These are phyloP conservation scores for Cercospora sp. DNA, from an alignment of 2,329 filamentous ascomycete species.

Conservation along the genomic window DNA sequence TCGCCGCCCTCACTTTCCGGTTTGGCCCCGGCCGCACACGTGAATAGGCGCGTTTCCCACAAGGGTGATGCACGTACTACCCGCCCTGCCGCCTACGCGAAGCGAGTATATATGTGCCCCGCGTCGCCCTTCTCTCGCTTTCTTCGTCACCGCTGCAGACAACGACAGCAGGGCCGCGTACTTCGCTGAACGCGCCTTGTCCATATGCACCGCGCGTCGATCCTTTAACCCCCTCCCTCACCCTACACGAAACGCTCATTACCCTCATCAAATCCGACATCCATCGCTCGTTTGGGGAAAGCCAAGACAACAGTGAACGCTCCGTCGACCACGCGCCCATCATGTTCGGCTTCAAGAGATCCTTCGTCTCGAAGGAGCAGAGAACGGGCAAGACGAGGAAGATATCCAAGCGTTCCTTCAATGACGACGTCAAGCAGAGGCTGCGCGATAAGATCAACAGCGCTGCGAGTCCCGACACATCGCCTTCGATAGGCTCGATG, in stretches of 20 bases:
- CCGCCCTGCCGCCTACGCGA: conserved; percentile 2
- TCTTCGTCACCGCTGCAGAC: conserved; percentile 38
- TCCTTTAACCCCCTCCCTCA: conserved; percentile 43
- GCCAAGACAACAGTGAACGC: conserved; percentile 16
- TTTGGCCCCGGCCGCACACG: not conserved
- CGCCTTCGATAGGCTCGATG: conserved; percentile 39
- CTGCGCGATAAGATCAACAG: conserved; percentile 78
- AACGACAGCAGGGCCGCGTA: conserved; percentile 32
- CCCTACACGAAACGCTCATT: conserved; percentile 45
- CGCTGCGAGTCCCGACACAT: conserved; percentile 48
- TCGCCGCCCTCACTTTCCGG: not conserved
- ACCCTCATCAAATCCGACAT: conserved; percentile 36
- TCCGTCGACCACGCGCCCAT: conserved; percentile 38
- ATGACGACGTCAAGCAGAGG: conserved; percentile 81
- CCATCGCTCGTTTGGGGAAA: conserved; percentile 49
- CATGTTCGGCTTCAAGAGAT: conserved; percentile 81
- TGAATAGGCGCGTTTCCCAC: not conserved
- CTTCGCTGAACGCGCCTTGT: conserved; percentile 49
- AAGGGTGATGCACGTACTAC: conserved; percentile 1
- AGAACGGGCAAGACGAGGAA: conserved; percentile 86
- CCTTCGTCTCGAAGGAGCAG: conserved; percentile 73
- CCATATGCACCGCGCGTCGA: conserved; percentile 55
- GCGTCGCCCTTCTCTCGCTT: conserved; percentile 19
- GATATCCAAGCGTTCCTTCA: conserved; percentile 71
- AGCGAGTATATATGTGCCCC: conserved; percentile 18